Conservation (phyloP, 495 filamentous ascomycete species). For the Xylaria venustula region DNA sequence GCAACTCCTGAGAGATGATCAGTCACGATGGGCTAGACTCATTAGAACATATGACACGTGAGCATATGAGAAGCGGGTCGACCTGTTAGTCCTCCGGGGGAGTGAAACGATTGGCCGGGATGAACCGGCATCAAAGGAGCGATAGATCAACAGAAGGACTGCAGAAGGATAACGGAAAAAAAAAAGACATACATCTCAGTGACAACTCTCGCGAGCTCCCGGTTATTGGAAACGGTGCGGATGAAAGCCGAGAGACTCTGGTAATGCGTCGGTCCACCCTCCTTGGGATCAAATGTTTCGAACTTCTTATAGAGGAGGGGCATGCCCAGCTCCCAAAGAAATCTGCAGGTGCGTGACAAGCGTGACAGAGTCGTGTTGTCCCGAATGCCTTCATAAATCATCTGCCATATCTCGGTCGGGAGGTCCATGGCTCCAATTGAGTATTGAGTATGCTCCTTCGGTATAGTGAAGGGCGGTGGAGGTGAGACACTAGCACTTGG, state of each 20-base stretch:
- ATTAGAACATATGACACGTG: neutral
- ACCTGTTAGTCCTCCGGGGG: neutral
- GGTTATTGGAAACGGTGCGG: conserved; percentile 11
- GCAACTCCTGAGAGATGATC: conserved; percentile 15
- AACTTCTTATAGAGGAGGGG: conserved; percentile 13
- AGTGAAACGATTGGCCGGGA: neutral
- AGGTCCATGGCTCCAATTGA: conserved; percentile 10
- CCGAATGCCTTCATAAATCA: conserved; percentile 15
- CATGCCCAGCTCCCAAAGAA: conserved; percentile 13
- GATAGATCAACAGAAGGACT: neutral
- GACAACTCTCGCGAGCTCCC: conserved; percentile 8
- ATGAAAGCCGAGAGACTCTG: conserved; percentile 16
- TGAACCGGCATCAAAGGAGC: neutral
- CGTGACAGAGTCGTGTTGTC: conserved; percentile 12
- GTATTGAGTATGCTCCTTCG: too few species aligned
- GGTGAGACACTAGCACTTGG: neutral
- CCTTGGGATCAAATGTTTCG: conserved; percentile 6
- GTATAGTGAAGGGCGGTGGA: neutral
- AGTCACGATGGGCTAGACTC: neutral
- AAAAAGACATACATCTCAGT: conserved; percentile 12
- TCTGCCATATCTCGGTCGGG: conserved; percentile 19
- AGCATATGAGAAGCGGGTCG: neutral
- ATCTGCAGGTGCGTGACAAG: conserved; percentile 11
- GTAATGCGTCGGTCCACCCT: conserved; percentile 1
- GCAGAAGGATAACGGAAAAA: neutral